phyloP scores from a whole-genome alignment of 73 alveolate species.

The Tetrahymena malaccensis region DNA sequence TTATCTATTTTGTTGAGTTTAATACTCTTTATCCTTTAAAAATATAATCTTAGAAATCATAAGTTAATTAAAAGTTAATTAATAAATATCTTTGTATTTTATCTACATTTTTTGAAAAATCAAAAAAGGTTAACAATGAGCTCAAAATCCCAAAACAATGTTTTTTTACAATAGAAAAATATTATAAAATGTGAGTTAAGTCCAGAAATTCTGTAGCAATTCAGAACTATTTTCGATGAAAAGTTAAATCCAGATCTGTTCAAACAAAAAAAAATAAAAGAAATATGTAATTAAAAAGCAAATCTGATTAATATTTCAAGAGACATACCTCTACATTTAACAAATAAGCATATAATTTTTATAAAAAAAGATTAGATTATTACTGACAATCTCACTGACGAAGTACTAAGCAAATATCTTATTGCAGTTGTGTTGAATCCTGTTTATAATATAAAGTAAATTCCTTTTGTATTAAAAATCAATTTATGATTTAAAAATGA shows the following conservation, averaged over 20 bases:
- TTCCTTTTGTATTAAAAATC: neutral
- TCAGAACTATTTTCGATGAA: neutral
- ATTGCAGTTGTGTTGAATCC: neutral
- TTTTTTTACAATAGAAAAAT: neutral
- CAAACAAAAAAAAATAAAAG: neutral
- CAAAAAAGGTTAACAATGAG: neutral
- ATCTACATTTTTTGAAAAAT: neutral
- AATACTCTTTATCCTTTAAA: too few species aligned
- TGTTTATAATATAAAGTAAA: neutral
- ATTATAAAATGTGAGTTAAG: neutral
- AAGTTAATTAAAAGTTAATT: too few species aligned
- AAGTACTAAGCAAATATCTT: neutral
- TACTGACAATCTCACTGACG: neutral
- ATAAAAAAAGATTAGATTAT: neutral
- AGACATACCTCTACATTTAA: neutral
- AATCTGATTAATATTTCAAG: neutral
- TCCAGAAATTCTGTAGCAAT: neutral
- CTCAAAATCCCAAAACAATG: neutral
- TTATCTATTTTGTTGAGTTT: too few species aligned
- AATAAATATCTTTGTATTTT: too few species aligned
- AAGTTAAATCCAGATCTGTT: neutral
- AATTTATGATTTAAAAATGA: neutral
- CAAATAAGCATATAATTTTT: too few species aligned
- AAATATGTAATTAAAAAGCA: neutral
- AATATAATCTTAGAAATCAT: too few species aligned